Evolutionary conservation across 2,329 filamentous ascomycete species (phyloP).

Genomic region (Trichoderma simmonsii): DNA sequence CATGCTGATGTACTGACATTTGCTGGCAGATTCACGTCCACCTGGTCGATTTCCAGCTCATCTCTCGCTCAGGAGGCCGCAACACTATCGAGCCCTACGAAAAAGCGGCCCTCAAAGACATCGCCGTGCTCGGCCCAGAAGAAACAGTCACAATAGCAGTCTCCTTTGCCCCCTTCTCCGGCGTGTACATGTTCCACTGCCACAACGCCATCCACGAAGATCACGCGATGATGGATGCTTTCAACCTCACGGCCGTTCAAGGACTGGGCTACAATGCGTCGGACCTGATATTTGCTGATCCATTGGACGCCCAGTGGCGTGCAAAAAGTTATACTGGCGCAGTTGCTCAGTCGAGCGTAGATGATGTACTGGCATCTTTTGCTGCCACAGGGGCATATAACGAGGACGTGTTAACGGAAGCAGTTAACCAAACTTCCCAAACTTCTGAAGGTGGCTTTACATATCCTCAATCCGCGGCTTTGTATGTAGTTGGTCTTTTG

Average conservation of each 20-base stretch:
- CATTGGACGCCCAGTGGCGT: not conserved
- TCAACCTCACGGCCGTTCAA: not conserved
- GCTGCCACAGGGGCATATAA: not conserved
- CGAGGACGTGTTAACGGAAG: not conserved
- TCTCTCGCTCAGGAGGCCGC: not conserved
- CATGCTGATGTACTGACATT: not conserved
- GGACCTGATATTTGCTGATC: not conserved
- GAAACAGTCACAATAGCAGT: not conserved
- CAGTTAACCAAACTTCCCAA: not conserved
- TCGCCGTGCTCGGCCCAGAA: not conserved
- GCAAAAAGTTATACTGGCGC: not conserved
- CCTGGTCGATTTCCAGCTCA: not conserved
- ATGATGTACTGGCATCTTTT: not conserved
- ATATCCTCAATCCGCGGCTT: not conserved
- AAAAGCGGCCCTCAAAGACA: not conserved
- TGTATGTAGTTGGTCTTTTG: not conserved
- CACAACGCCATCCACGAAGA: conserved; percentile 3
- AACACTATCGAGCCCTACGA: not conserved
- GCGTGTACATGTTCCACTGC: not conserved
- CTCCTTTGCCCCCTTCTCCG: not conserved
- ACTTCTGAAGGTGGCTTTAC: not conserved
- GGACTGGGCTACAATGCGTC: not conserved
- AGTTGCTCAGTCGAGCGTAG: not conserved
- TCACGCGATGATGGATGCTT: not conserved
- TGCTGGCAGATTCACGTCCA: not conserved